A percentile compares a stretch with the other conserved stretches of the same genome.
Evolutionary conservation across 805 yeast genomes (phyloP).

Genomic region (Metschnikowia corniflorae): DNA sequence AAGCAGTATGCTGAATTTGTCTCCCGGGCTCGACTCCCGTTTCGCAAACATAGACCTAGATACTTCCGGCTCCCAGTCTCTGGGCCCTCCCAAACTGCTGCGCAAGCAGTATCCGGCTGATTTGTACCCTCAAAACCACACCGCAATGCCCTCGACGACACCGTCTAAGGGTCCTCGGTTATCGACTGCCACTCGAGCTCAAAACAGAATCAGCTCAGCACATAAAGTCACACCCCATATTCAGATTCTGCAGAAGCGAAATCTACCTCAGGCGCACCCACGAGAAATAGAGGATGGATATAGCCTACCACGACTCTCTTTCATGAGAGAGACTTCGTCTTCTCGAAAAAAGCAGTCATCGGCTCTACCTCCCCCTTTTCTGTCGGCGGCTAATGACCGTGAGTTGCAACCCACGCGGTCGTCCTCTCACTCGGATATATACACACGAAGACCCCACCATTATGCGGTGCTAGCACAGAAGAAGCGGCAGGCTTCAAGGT

Average conservation of each 20-base stretch:
- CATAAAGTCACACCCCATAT: background rate
- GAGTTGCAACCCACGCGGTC: constrained; percentile 8
- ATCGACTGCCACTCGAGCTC: constrained; percentile 24
- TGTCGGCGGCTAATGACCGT: constrained; percentile 1
- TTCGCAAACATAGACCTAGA: constrained; percentile 31
- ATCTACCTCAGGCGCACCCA: constrained; percentile 9
- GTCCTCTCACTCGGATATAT: constrained; percentile 14
- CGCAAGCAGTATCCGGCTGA: constrained; percentile 12
- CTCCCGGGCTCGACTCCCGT: constrained; percentile 28
- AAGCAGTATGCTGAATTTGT: constrained; percentile 13
- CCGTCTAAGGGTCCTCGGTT: constrained; percentile 20
- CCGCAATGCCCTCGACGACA: constrained; percentile 11
- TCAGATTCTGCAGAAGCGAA: constrained; percentile 10
- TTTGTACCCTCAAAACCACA: constrained; percentile 8
- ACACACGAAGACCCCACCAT: constrained; percentile 10
- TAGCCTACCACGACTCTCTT: constrained; percentile 23
- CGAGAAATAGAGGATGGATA: constrained; percentile 3
- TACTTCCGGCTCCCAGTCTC: background rate
- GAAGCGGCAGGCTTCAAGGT: constrained; percentile 10
- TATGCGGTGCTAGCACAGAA: constrained; percentile 9
- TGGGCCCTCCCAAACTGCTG: constrained; percentile 3
- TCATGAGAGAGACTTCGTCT: constrained; percentile 40
- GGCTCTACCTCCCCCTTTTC: background rate
- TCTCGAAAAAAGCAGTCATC: constrained; percentile 30
- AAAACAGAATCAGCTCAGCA: constrained; percentile 11